A percentile compares a stretch with the other conserved stretches of the same genome.
Conservation (phyloP, 2,329 filamentous ascomycete species). For the Botrytis fabae region DNA sequence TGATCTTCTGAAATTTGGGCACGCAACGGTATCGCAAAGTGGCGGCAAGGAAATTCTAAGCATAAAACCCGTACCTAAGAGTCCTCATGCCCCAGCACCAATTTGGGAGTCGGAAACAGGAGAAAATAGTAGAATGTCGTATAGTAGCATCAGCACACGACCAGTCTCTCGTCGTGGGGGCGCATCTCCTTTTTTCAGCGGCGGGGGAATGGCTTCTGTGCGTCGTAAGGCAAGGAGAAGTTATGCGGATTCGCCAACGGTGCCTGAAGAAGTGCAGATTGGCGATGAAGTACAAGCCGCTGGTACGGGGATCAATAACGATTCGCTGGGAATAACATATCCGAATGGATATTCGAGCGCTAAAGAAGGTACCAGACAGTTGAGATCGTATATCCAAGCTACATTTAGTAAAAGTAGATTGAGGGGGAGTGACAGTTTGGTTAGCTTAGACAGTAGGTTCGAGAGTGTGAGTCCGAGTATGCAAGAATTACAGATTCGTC, state of each 20-base stretch:
- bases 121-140: slow-evolving; percentile 10
- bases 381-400: slow-evolving; percentile 33
- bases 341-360: slow-evolving; percentile 34
- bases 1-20: slow-evolving; percentile 9
- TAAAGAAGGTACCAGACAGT: slow-evolving; percentile 36
- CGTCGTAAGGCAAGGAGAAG: slow-evolving; percentile 29
- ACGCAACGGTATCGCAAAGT: slow-evolving; percentile 29
- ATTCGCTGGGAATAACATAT: slow-evolving; percentile 31
- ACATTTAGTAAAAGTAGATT: slow-evolving; percentile 27
- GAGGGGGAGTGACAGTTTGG: slow-evolving; percentile 27
- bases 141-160: slow-evolving; percentile 26
- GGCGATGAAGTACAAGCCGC: slow-evolving; percentile 23
- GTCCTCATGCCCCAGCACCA: slow-evolving; percentile 24
- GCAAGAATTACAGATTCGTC: slow-evolving; percentile 18
- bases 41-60: slow-evolving; percentile 26
- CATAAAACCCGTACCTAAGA: slow-evolving; percentile 24
- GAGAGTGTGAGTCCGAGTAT: slow-evolving; percentile 32
- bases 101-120: slow-evolving; percentile 21
- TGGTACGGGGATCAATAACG: slow-evolving; percentile 26
- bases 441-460: slow-evolving; percentile 36
- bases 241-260: slow-evolving; percentile 36
- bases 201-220: slow-evolving; percentile 22
- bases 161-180: slow-evolving; percentile 35
- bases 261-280: slow-evolving; percentile 32
- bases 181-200: slow-evolving; percentile 38